Percentiles rank a stretch among this genome's conserved stretches.
Evolutionary conservation across 2,329 filamentous ascomycete genomes (phyloP).

Genomic region (Basipetospora chlamydospora): DNA sequence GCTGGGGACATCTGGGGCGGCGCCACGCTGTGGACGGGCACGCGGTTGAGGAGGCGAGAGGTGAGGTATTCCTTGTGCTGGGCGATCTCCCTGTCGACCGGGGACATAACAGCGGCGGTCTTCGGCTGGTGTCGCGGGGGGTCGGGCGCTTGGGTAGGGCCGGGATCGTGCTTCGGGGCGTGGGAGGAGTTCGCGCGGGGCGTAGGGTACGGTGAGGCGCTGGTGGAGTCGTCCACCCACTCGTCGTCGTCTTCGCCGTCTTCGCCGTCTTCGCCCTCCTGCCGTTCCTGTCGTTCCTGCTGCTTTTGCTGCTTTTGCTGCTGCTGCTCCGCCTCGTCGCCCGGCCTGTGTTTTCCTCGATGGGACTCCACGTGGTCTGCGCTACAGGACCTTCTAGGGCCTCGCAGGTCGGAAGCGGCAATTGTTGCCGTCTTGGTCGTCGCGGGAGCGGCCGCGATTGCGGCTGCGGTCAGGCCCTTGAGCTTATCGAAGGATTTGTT

Average conservation of each 20-base stretch:
- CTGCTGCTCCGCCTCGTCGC: conserved; percentile 22
- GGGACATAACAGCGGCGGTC: conserved; percentile 4
- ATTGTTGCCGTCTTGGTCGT: no score
- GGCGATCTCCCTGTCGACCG: conserved; percentile 23
- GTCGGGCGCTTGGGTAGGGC: neutral
- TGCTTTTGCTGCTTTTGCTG: no score
- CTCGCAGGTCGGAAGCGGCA: no score
- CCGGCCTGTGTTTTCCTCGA: conserved; percentile 11
- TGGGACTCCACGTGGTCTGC: no score
- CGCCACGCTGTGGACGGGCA: conserved; percentile 43
- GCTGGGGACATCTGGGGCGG: conserved; percentile 52
- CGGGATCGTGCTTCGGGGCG: neutral
- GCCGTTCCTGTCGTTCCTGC: no score
- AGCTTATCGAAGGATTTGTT: conserved; percentile 35
- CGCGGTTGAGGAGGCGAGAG: conserved; percentile 50
- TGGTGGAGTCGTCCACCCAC: conserved; percentile 53
- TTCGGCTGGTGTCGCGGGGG: neutral
- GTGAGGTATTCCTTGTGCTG: conserved; percentile 53
- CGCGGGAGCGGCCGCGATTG: no score
- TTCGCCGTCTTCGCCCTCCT: conserved; percentile 39
- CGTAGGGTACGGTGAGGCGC: conserved; percentile 39
- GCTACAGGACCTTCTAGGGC: no score
- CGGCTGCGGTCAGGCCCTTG: conserved; percentile 1
- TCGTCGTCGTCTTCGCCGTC: conserved; percentile 34
- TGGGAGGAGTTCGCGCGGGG: neutral